Base-by-base conservation (phyloP, 2,329 filamentous ascomycete genomes). In the Diaporthe amygdali region DNA sequence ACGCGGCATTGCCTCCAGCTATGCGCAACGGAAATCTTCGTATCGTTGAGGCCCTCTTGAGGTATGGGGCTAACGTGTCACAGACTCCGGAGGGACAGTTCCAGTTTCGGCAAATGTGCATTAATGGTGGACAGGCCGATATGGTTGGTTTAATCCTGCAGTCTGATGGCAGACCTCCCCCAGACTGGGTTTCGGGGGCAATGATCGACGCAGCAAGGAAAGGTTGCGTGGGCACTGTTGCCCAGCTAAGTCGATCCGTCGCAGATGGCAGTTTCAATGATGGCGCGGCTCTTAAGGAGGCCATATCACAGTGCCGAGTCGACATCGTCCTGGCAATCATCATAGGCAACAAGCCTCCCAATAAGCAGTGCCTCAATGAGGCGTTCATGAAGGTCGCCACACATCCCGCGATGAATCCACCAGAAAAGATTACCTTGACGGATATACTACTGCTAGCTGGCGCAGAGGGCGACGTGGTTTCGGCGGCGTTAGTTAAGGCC, bases 391-490 rank as follows among this genome's bases (percentile, higher is more conserved):
- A 82, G 6, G 79, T 90, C 1, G 83, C 87, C 71, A 77, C 82
- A 1, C 84, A 86, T 61, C 76, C 83, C 2, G 83, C 84, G 2
- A 81, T 88, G 22, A 82, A 82, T 7, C 84, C 85, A 0, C 82
- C 84, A 37, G 84, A 86, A 39, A 89, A 87, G 75, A 78, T 88
- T 51, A 82, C 83, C 2, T 80, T 91, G 72, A 82, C 86, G 0
- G 88, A 91, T 75, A 79, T 89, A 3, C 76, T 92, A 1, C 81
- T 92, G 2, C 90, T 89, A 67, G 88, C 87, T 1, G 89, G 89
- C 0, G 88, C 89, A 1, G 80, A 82, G 15, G 89, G 89, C 2
- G 84, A 88, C 17, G 79, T 82, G 1, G 79, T 88, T 0, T 83
- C 87, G 0, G 78, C 81, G 37, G 87, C 85, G 0, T 79, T 91